Evolutionary conservation across 768 basidiomycete species (phyloP).

Genomic region (Podaxis rugospora): DNA sequence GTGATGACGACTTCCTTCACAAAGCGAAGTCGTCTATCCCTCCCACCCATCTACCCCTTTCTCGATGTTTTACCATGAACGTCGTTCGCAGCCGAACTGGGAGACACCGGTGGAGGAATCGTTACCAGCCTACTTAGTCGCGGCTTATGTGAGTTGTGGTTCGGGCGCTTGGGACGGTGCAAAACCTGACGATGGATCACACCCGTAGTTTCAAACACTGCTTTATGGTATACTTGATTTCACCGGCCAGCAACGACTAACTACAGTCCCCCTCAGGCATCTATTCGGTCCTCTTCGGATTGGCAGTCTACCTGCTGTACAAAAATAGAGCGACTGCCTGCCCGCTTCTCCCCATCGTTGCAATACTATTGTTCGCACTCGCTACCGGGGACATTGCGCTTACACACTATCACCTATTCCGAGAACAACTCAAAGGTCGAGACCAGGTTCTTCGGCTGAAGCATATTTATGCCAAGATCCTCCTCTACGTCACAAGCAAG

Average conservation of each 20-base stretch:
- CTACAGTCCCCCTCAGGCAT: slow-evolving; percentile 20
- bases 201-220: background rate
- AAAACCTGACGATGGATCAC: background rate
- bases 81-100: background rate
- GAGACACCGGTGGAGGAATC: background rate
- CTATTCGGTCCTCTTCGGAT: slow-evolving; percentile 30
- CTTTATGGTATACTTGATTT: background rate
- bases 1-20: background rate
- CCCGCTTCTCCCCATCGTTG: slow-evolving; percentile 24
- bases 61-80: background rate
- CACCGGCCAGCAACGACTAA: background rate
- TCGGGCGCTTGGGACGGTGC: background rate
- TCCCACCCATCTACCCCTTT: background rate
- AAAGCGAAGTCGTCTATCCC: background rate
- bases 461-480: slow-evolving; percentile 24
- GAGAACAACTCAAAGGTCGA: slow-evolving; percentile 16
- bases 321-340: slow-evolving; percentile 19
- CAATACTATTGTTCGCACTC: slow-evolving; percentile 29
- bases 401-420: slow-evolving; percentile 27
- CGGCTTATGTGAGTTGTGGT: background rate
- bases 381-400: slow-evolving; percentile 29
- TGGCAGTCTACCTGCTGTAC: slow-evolving; percentile 28
- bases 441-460: slow-evolving; percentile 18
- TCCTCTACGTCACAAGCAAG: slow-evolving; percentile 33
- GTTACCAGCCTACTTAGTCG: background rate